Percentiles rank a stretch among this genome's conserved stretches.
These are phyloP conservation scores for Neurospora africana DNA, from an alignment of 495 filamentous ascomycete genomes.

Conservation along the genomic window DNA sequence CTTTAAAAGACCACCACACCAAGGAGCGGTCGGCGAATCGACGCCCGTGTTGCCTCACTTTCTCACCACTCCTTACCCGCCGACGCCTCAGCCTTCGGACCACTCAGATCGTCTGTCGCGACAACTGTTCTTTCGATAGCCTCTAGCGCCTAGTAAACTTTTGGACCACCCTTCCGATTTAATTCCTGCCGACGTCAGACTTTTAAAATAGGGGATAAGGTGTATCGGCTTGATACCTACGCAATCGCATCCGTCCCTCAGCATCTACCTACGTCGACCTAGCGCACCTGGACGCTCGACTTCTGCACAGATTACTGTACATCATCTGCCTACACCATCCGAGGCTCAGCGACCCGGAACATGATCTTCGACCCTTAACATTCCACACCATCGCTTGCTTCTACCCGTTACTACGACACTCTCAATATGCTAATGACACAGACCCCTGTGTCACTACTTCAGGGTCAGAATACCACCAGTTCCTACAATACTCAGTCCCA, in stretches of 20 bases:
- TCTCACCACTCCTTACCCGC: constrained; percentile 18
- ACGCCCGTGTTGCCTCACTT: constrained; percentile 8
- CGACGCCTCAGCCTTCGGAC: constrained; percentile 16
- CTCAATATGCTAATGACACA: constrained; percentile 41
- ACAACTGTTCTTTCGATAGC: constrained; percentile 6
- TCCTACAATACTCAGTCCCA: constrained; percentile 24
- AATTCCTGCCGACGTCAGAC: background rate
- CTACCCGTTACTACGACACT: constrained; percentile 1
- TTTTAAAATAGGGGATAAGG: background rate
- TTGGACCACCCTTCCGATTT: background rate
- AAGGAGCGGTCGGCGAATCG: constrained; percentile 26
- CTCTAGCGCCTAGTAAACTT: constrained; percentile 14
- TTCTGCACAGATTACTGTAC: background rate
- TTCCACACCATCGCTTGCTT: background rate
- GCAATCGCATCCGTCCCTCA: background rate
- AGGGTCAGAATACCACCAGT: constrained; percentile 30
- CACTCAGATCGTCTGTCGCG: constrained; percentile 23
- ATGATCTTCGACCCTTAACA: background rate
- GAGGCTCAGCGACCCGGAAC: background rate
- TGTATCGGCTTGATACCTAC: background rate
- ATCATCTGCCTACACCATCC: background rate
- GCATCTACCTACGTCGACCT: background rate
- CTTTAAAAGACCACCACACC: background rate
- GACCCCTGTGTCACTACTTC: constrained; percentile 37
- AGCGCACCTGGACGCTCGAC: background rate